These are phyloP conservation scores for Mortierella sp. DNA, from an alignment of 371 early-diverging fungal species.

Conservation along the genomic window DNA sequence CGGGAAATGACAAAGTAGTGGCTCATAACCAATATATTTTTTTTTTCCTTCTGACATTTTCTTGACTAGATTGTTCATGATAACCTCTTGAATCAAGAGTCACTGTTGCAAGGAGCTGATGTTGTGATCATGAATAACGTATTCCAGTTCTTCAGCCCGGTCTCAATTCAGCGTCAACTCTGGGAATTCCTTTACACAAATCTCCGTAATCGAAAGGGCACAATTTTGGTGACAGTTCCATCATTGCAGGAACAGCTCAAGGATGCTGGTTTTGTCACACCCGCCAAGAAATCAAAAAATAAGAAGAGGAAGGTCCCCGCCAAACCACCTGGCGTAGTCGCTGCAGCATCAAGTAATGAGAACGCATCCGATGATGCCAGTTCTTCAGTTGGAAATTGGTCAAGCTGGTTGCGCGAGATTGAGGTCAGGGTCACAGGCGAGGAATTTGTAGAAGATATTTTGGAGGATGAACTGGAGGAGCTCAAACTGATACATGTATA, in stretches of 20 bases:
- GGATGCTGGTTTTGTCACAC: conserved; percentile 55
- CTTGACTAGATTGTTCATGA: conserved; percentile 60
- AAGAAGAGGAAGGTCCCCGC: conserved; percentile 55
- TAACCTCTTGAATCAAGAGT: conserved; percentile 63
- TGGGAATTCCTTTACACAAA: conserved; percentile 70
- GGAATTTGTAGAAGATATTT: conserved; percentile 55
- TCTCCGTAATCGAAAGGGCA: conserved; percentile 62
- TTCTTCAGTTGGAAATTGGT: conserved; percentile 33
- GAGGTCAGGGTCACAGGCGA: conserved; percentile 47
- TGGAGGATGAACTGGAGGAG: conserved; percentile 67
- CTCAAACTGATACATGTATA: conserved; percentile 73
- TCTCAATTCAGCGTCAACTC: conserved; percentile 65
- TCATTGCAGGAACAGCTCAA: conserved; percentile 72
- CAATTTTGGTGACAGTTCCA: conserved; percentile 68
- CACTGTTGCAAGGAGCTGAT: conserved; percentile 63
- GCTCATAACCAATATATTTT: not conserved
- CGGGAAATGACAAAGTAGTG: not conserved
- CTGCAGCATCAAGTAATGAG: conserved; percentile 8
- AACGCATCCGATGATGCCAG: conserved; percentile 30
- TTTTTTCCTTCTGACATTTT: not conserved
- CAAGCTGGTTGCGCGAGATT: conserved; percentile 47
- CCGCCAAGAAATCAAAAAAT: conserved; percentile 35
- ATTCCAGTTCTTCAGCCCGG: conserved; percentile 72
- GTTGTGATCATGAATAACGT: conserved; percentile 75
- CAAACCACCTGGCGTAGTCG: conserved; percentile 44